These are phyloP conservation scores for Myriosclerotinia scirpicola DNA, from an alignment of 2,329 filamentous ascomycete species.

Conservation along the genomic window DNA sequence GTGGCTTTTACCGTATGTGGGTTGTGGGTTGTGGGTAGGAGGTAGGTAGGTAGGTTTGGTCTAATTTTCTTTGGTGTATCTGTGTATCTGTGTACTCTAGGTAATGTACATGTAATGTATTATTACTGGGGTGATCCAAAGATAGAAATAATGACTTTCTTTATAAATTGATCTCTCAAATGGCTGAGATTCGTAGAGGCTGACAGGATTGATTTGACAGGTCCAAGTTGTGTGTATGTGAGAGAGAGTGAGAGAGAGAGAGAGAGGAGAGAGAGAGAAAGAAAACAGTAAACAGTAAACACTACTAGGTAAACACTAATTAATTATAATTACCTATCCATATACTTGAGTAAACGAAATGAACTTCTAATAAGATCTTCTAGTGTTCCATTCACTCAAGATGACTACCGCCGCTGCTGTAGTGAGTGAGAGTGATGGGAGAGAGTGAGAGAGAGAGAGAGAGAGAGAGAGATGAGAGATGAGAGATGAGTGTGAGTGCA, in stretches of 20 bases:
- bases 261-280: not conserved
- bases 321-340: constrained; percentile 10
- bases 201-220: constrained; percentile 11
- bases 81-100: no score
- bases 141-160: constrained; percentile 9
- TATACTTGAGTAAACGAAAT: constrained; percentile 8
- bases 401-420: constrained; percentile 10
- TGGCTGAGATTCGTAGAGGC: constrained; percentile 9
- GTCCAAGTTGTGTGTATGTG: not conserved
- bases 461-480: no score
- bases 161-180: not conserved
- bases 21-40: no score
- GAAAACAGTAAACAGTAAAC: no score
- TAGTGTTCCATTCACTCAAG: constrained; percentile 14
- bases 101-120: no score
- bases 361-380: constrained; percentile 6
- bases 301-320: not conserved
- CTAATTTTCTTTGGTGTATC: constrained; percentile 7
- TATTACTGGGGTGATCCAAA: constrained; percentile 15
- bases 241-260: not conserved
- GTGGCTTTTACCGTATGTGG: no score
- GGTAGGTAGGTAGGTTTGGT: not conserved
- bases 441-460: no score
- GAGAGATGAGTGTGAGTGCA: no score
- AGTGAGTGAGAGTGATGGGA: no score